phyloP scores from a whole-genome alignment of 1,284 basidiomycete species.

The Mycosarcoma mackinlayi region DNA sequence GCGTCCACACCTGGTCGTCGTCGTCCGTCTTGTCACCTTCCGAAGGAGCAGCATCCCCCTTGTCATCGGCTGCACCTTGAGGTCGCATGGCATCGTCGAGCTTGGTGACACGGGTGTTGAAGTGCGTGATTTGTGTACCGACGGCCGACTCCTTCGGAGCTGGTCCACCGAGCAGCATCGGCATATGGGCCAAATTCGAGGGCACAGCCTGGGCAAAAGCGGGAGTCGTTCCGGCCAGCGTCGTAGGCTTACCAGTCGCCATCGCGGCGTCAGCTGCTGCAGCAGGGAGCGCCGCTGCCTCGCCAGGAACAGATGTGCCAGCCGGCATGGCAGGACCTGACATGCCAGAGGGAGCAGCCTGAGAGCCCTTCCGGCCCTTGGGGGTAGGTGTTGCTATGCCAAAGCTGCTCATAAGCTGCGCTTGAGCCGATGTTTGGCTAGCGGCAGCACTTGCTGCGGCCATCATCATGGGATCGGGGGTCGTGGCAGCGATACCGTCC shows the following conservation, averaged over 20 bases:
- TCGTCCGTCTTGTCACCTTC: slow-evolving; percentile 30
- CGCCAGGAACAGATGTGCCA: slow-evolving; percentile 6
- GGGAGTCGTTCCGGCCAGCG: slow-evolving; percentile 29
- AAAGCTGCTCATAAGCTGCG: slow-evolving; percentile 41
- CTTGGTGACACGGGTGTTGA: slow-evolving; percentile 75
- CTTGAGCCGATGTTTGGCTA: slow-evolving; percentile 32
- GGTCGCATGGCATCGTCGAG: slow-evolving; percentile 71
- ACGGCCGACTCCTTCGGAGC: slow-evolving; percentile 60
- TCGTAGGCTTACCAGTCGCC: slow-evolving; percentile 51
- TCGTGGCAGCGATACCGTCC: slow-evolving; percentile 27
- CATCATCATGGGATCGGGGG: slow-evolving; percentile 34
- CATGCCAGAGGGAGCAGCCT: slow-evolving; percentile 8
- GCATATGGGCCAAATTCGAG: slow-evolving; percentile 60
- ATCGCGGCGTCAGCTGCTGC: slow-evolving; percentile 35
- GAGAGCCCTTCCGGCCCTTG: slow-evolving; percentile 26
- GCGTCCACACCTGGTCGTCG: slow-evolving; percentile 45
- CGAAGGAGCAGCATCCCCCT: slow-evolving; percentile 3
- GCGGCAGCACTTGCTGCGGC: slow-evolving; percentile 45
- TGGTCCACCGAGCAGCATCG: slow-evolving; percentile 67
- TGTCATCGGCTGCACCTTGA: slow-evolving; percentile 71
- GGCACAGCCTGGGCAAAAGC: slow-evolving; percentile 48
- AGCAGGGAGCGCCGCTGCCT: slow-evolving; percentile 27
- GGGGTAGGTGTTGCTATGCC: slow-evolving; percentile 15
- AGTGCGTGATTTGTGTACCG: slow-evolving; percentile 73
- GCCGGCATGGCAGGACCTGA: slow-evolving; percentile 7